A percentile compares a stretch with the other conserved stretches of the same genome.
These are phyloP conservation scores for Naganishia vaughanmartiniae DNA, from an alignment of 768 basidiomycete species.

Conservation along the genomic window DNA sequence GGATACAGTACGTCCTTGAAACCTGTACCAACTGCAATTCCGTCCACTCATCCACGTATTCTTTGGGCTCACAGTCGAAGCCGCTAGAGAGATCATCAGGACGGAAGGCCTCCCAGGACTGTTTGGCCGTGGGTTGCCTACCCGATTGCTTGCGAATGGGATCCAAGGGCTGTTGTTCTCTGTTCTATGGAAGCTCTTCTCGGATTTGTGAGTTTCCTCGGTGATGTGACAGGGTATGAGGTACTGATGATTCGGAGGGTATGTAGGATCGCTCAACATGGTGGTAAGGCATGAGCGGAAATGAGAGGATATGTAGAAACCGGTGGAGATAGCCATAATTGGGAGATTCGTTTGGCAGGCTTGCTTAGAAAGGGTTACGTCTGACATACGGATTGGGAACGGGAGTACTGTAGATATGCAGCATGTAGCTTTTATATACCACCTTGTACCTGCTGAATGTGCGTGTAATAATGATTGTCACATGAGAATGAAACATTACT, in stretches of 20 bases:
- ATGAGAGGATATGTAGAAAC: not conserved
- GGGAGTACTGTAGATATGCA: no score
- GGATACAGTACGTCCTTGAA: slow-evolving; percentile 59
- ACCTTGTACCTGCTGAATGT: not conserved
- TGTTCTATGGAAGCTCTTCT: slow-evolving; percentile 83
- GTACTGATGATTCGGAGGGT: not conserved
- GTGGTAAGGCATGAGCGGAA: slow-evolving; percentile 8
- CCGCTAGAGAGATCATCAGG: slow-evolving; percentile 71
- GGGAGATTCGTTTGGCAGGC: not conserved
- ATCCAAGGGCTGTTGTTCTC: slow-evolving; percentile 88
- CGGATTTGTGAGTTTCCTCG: slow-evolving; percentile 65
- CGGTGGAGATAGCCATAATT: not conserved
- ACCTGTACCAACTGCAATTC: not conserved
- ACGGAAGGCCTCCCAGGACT: slow-evolving; percentile 74
- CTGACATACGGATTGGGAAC: no score
- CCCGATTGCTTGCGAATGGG: slow-evolving; percentile 83
- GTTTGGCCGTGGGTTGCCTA: slow-evolving; percentile 85
- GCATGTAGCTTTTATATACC: not conserved
- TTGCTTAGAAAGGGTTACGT: no score
- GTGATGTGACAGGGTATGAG: not conserved
- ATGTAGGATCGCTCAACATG: slow-evolving; percentile 10
- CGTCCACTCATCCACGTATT: not conserved
- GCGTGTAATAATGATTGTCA: not conserved
- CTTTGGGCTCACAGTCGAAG: slow-evolving; percentile 54
- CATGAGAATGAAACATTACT: not conserved